phyloP scores from a whole-genome alignment of 257 asterid species.

The Rhazya stricta region DNA sequence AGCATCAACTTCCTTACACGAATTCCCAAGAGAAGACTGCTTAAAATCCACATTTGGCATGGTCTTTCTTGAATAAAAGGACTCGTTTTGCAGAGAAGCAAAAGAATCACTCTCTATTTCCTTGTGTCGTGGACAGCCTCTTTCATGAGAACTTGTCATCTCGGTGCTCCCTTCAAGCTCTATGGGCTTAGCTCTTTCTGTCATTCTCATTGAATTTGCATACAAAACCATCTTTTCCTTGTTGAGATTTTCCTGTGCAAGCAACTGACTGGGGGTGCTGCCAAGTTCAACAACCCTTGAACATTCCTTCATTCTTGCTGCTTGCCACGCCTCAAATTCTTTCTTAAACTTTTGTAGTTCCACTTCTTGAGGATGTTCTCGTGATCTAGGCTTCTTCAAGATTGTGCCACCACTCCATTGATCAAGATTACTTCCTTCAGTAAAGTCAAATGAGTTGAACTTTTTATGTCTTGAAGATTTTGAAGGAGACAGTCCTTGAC shows the following conservation, averaged over 20 bases:
- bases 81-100: conserved; percentile 33
- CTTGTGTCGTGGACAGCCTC: conserved; percentile 28
- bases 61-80: conserved; percentile 28
- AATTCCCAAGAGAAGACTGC: conserved; percentile 27
- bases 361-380: conserved; percentile 98
- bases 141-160: conserved; percentile 24
- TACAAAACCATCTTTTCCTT: conserved; percentile 60
- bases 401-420: conserved; percentile 25
- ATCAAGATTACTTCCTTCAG: conserved; percentile 31
- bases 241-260: conserved; percentile 77
- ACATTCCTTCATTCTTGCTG: conserved; percentile 63
- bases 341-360: conserved; percentile 90
- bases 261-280: conserved; percentile 54
- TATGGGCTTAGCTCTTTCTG: conserved; percentile 22
- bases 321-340: conserved; percentile 94
- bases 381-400: conserved; percentile 50
- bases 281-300: conserved; percentile 43
- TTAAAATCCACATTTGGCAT: conserved; percentile 21
- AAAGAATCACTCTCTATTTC: conserved; percentile 21
- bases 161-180: conserved; percentile 27
- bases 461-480: conserved; percentile 37
- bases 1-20: conserved; percentile 27
- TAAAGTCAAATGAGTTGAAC: conserved; percentile 31
- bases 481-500: conserved; percentile 25
- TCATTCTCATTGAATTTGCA: conserved; percentile 41